Conservation (phyloP, 257 asterid species). For the Parsonsia alboflavescens region DNA sequence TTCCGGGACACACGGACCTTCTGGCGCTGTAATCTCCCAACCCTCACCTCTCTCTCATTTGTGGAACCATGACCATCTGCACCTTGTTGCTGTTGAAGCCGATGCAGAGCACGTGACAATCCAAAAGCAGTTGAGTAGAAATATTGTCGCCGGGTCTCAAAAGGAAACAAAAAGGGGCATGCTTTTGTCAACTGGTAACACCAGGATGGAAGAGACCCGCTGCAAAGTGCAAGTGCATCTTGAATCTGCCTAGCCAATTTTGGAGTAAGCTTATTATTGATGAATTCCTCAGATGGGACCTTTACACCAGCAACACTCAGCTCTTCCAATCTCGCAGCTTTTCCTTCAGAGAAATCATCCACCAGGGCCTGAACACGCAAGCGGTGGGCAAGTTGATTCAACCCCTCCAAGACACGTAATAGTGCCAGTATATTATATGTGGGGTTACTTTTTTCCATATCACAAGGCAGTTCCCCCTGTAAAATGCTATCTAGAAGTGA, state of each 20-base stretch:
- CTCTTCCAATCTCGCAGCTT: constrained; percentile 46
- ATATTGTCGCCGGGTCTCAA: constrained; percentile 96
- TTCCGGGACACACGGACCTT: constrained; percentile 96
- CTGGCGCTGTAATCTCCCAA: constrained; percentile 89
- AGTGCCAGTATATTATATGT: constrained; percentile 83
- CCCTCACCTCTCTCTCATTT: constrained; percentile 79
- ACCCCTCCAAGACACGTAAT: constrained; percentile 82
- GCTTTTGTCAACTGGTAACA: constrained; percentile 97
- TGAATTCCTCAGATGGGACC: constrained; percentile 59
- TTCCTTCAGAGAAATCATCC: constrained; percentile 77
- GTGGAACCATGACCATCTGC: constrained; percentile 78
- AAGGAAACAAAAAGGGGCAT: constrained; percentile 94
- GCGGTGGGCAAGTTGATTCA: constrained; percentile 92
- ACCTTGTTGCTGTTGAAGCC: constrained; percentile 98
- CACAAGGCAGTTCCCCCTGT: constrained; percentile 94
- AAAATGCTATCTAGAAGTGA: constrained; percentile 90
- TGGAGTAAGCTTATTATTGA: constrained; percentile 86
- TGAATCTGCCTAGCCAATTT: constrained; percentile 91
- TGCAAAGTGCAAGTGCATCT: constrained; percentile 95
- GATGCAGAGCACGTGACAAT: constrained; percentile 82
- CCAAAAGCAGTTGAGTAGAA: constrained; percentile 98
- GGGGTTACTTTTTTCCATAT: constrained; percentile 79
- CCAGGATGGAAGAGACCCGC: constrained; percentile 98
- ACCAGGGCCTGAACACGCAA: constrained; percentile 51
- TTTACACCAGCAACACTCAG: constrained; percentile 41